Conservation (phyloP, 1,139 yeast species). For the Yamadazyma diddensiae region DNA sequence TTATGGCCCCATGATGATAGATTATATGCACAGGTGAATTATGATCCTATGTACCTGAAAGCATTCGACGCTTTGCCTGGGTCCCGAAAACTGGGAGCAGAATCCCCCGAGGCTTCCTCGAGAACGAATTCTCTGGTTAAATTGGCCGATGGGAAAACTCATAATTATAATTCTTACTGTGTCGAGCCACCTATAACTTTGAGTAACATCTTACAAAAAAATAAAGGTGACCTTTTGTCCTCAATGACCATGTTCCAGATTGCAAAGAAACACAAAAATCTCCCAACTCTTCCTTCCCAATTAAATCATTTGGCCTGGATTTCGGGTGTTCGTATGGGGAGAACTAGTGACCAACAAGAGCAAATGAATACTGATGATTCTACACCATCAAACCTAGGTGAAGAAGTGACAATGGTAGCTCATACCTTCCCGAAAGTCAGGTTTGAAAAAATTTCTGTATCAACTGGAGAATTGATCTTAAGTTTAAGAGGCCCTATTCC, state of each 20-base stretch:
- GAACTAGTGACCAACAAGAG: conserved; percentile 38
- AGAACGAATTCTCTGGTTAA: conserved; percentile 1
- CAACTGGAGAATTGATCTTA: conserved; percentile 75
- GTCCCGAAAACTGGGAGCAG: neutral
- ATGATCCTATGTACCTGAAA: conserved; percentile 39
- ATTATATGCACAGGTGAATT: conserved; percentile 57
- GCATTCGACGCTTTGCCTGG: conserved; percentile 20
- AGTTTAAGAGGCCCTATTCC: conserved; percentile 80
- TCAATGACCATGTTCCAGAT: conserved; percentile 34
- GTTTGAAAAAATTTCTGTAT: conserved; percentile 84
- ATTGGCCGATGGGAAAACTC: conserved; percentile 4
- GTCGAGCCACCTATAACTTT: conserved; percentile 38
- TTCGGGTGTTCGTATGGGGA: conserved; percentile 82
- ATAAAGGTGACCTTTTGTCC: conserved; percentile 36
- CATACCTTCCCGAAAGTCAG: conserved; percentile 84
- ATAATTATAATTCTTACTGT: conserved; percentile 35
- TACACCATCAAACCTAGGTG: conserved; percentile 74
- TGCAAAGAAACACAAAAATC: conserved; percentile 26
- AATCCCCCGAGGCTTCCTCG: conserved; percentile 3
- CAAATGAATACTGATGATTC: conserved; percentile 28
- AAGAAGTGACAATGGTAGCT: conserved; percentile 86
- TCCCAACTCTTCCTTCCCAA: conserved; percentile 24
- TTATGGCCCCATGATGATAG: conserved; percentile 74
- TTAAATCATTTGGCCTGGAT: conserved; percentile 86
- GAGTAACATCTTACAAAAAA: conserved; percentile 30